These are phyloP conservation scores for Penicillium brevicompactum DNA, from an alignment of 2,329 filamentous ascomycete genomes.

Conservation along the genomic window DNA sequence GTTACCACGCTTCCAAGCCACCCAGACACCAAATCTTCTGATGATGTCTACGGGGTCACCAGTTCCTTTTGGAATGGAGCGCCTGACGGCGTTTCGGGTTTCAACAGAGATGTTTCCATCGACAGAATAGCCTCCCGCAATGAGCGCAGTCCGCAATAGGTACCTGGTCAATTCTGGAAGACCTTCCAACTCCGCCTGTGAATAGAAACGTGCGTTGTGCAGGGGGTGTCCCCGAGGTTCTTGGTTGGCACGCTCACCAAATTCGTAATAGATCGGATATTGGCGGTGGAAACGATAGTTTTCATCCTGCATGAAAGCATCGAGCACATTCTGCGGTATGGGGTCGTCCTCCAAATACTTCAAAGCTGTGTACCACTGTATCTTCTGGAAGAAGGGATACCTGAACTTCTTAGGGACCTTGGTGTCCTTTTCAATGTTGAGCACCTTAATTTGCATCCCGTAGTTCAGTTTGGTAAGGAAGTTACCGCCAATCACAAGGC, in stretches of 20 bases:
- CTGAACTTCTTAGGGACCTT: slow-evolving; percentile 67
- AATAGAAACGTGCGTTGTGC: slow-evolving; percentile 64
- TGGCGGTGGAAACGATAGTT: slow-evolving; percentile 56
- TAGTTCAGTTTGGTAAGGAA: slow-evolving; percentile 68
- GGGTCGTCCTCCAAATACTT: slow-evolving; percentile 67
- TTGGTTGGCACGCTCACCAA: slow-evolving; percentile 55
- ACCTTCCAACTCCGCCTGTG: slow-evolving; percentile 63
- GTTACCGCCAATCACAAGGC: slow-evolving; percentile 71
- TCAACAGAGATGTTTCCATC: slow-evolving; percentile 63
- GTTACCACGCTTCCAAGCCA: slow-evolving; percentile 68
- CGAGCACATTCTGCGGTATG: slow-evolving; percentile 58
- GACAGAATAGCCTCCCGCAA: slow-evolving; percentile 59
- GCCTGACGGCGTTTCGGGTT: slow-evolving; percentile 60
- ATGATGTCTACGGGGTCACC: slow-evolving; percentile 64
- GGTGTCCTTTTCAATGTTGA: slow-evolving; percentile 68
- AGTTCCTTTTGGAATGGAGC: slow-evolving; percentile 64
- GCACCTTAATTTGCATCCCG: slow-evolving; percentile 66
- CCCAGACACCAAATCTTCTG: slow-evolving; percentile 65
- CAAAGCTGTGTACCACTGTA: slow-evolving; percentile 69
- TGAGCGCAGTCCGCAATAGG: slow-evolving; percentile 64
- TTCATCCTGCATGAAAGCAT: slow-evolving; percentile 58
- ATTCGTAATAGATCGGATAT: slow-evolving; percentile 61
- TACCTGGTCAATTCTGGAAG: slow-evolving; percentile 61
- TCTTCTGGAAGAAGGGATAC: slow-evolving; percentile 69
- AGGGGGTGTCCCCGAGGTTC: slow-evolving; percentile 55